phyloP scores from a whole-genome alignment of 148 eudicot genomes.

The Silene uniflora region DNA sequence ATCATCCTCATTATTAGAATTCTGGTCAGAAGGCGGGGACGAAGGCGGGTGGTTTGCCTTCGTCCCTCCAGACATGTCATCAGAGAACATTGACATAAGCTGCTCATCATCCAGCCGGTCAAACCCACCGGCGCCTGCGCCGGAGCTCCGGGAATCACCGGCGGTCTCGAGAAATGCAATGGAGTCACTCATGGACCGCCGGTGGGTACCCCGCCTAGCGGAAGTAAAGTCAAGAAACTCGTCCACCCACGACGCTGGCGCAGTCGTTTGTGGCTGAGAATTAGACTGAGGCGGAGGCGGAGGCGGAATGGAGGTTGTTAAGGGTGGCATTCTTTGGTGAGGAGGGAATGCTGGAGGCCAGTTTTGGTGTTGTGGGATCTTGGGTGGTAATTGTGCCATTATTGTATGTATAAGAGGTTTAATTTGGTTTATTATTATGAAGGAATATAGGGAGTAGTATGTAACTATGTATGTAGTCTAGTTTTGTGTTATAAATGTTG shows the following conservation, averaged over 20 bases:
- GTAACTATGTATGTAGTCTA: neutral
- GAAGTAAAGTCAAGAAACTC: slow-evolving; percentile 94
- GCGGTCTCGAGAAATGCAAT: slow-evolving; percentile 64
- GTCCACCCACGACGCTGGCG: slow-evolving; percentile 57
- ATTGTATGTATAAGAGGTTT: neutral
- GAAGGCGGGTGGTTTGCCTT: slow-evolving; percentile 20
- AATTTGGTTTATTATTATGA: neutral
- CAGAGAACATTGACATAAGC: slow-evolving; percentile 73
- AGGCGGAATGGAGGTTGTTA: slow-evolving; percentile 20
- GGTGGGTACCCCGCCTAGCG: slow-evolving; percentile 49
- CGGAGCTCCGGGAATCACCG: slow-evolving; percentile 20
- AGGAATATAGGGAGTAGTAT: neutral
- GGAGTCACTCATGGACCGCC: slow-evolving; percentile 75
- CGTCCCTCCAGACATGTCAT: slow-evolving; percentile 32
- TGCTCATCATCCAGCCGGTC: slow-evolving; percentile 77
- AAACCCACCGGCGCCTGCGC: slow-evolving; percentile 34
- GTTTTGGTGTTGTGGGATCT: slow-evolving; percentile 48
- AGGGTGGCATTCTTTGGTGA: slow-evolving; percentile 50
- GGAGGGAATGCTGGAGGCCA: slow-evolving; percentile 61
- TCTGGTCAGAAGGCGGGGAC: slow-evolving; percentile 45
- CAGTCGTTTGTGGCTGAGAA: neutral
- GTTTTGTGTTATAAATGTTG: neutral
- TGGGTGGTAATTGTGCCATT: slow-evolving; percentile 92
- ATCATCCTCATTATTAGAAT: slow-evolving; percentile 28
- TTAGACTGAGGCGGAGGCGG: slow-evolving; percentile 3